Evolutionary conservation across 2,329 filamentous ascomycete genomes (phyloP).

Genomic region (Ploettnerulaceae sp.): DNA sequence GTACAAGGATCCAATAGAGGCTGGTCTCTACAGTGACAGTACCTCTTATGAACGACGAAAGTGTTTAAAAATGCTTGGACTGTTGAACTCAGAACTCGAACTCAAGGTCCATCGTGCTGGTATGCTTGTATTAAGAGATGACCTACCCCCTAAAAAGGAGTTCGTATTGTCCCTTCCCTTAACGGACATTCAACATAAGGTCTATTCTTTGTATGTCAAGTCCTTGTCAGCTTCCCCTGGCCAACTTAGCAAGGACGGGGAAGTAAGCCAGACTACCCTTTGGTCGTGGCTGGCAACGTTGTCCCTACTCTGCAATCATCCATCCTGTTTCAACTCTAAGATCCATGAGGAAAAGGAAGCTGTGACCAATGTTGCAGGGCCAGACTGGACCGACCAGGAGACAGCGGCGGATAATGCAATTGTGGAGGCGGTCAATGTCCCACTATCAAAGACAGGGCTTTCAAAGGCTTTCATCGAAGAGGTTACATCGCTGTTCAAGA

Average conservation of each 20-base stretch:
- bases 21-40: slow-evolving; percentile 66
- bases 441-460: slow-evolving; percentile 28
- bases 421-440: slow-evolving; percentile 23
- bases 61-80: slow-evolving; percentile 61
- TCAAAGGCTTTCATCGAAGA: slow-evolving; percentile 31
- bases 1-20: slow-evolving; percentile 69
- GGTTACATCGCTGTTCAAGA: slow-evolving; percentile 37
- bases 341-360: slow-evolving; percentile 38
- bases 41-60: slow-evolving; percentile 47
- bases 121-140: slow-evolving; percentile 59
- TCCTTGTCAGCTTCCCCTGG: slow-evolving; percentile 31
- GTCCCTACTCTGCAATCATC: slow-evolving; percentile 54
- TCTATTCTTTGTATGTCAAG: slow-evolving; percentile 54
- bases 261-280: slow-evolving; percentile 40
- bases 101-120: slow-evolving; percentile 76
- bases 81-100: slow-evolving; percentile 65
- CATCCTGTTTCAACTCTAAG: slow-evolving; percentile 41
- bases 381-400: slow-evolving; percentile 7
- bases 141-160: slow-evolving; percentile 71
- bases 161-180: slow-evolving; percentile 74
- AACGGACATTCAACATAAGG: slow-evolving; percentile 55
- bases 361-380: slow-evolving; percentile 18
- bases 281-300: slow-evolving; percentile 51
- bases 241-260: slow-evolving; percentile 30
- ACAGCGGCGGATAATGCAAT: slow-evolving; percentile 21